phyloP scores from a whole-genome alignment of 1,284 basidiomycete genomes.

The Trichosporon inkin region DNA sequence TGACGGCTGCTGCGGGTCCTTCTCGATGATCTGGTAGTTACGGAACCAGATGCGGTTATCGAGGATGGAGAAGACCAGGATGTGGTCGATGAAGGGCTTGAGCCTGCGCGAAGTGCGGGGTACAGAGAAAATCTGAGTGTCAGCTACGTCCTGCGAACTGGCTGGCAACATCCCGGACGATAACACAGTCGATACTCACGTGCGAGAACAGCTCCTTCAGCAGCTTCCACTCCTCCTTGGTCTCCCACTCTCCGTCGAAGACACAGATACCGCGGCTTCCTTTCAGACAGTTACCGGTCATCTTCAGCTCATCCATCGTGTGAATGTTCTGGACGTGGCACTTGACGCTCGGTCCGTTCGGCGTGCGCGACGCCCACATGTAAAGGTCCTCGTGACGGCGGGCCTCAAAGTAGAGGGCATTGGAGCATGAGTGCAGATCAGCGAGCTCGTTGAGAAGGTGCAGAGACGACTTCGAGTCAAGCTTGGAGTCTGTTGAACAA shows the following conservation, averaged over 20 bases:
- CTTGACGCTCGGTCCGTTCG: conserved; percentile 95
- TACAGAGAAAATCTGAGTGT: conserved; percentile 84
- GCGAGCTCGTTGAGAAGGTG: conserved; percentile 93
- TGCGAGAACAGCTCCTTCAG: conserved; percentile 96
- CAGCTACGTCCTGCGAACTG: too few relatives aligned
- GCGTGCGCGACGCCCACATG: conserved; percentile 93
- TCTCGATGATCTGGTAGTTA: conserved; percentile 69
- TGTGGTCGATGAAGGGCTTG: conserved; percentile 98
- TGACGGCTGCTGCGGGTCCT: conserved; percentile 58
- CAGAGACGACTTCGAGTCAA: conserved; percentile 94
- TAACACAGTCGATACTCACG: conserved; percentile 57
- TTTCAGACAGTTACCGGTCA: conserved; percentile 98
- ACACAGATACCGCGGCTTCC: conserved; percentile 87
- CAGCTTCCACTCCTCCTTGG: conserved; percentile 75
- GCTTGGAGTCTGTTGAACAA: conserved; percentile 70
- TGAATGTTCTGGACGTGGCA: conserved; percentile 98
- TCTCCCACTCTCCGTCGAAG: conserved; percentile 89
- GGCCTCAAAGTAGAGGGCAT: conserved; percentile 95
- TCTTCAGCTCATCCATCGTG: conserved; percentile 99
- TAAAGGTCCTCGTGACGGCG: conserved; percentile 94
- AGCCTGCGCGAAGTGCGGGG: conserved; percentile 81
- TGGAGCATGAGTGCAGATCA: conserved; percentile 97
- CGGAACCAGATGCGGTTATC: conserved; percentile 99
- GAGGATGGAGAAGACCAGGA: conserved; percentile 90
- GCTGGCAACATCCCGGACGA: background rate